phyloP scores from a whole-genome alignment of 2,329 filamentous ascomycete genomes.

The Pyrenochaeta sp. region DNA sequence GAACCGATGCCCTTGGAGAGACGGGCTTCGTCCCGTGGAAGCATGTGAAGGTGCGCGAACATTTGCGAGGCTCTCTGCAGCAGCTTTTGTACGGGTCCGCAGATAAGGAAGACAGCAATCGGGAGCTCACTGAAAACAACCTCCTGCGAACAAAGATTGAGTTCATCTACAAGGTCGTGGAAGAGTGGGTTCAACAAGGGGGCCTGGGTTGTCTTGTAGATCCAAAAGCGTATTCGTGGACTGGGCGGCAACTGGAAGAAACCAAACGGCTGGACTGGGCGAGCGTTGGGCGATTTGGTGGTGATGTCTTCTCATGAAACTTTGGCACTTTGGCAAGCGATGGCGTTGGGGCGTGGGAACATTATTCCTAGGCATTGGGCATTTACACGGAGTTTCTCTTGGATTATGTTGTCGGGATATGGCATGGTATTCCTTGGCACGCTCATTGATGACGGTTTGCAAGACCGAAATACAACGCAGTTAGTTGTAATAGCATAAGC shows the following conservation, averaged over 20 bases:
- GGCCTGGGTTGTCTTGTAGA: conserved; percentile 65
- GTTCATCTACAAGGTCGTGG: conserved; percentile 72
- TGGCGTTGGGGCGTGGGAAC: conserved; percentile 35
- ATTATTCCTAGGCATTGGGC: conserved; percentile 39
- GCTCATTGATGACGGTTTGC: conserved; percentile 36
- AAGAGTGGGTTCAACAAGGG: conserved; percentile 74
- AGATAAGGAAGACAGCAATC: conserved; percentile 57
- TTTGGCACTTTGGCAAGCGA: conserved; percentile 32
- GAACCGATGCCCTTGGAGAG: conserved; percentile 68
- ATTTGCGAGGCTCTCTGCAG: conserved; percentile 75
- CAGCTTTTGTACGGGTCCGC: conserved; percentile 70
- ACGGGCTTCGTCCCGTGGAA: conserved; percentile 70
- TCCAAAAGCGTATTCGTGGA: conserved; percentile 51
- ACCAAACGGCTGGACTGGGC: conserved; percentile 56
- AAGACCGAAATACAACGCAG: conserved; percentile 19
- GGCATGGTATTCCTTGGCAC: conserved; percentile 26
- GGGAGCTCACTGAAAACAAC: conserved; percentile 71
- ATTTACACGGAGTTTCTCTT: conserved; percentile 39
- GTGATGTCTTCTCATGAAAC: conserved; percentile 49
- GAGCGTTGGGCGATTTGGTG: conserved; percentile 58
- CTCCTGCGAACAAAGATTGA: conserved; percentile 76
- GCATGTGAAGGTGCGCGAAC: conserved; percentile 72
- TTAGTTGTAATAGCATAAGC: conserved; percentile 16
- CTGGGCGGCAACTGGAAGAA: conserved; percentile 53
- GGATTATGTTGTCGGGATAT: conserved; percentile 19